phyloP scores from a whole-genome alignment of 345 rosid genomes.

The Eucalyptus shirleyi region DNA sequence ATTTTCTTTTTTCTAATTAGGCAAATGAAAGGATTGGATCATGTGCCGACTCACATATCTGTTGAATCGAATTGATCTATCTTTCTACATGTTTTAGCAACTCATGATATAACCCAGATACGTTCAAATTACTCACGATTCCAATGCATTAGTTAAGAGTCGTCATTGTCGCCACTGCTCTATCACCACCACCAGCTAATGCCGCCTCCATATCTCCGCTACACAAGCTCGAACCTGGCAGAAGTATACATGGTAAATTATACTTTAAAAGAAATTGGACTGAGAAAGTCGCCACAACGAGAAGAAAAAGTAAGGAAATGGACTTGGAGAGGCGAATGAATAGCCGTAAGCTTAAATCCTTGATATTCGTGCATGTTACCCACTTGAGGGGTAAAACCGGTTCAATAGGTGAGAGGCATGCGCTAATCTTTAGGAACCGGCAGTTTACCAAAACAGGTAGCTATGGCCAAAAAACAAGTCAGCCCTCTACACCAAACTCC shows the following conservation, averaged over 20 bases:
- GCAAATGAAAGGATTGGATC: not conserved
- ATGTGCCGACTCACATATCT: not conserved
- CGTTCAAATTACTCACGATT: not conserved
- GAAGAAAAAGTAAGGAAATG: not conserved
- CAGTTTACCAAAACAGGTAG: not conserved
- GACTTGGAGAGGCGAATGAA: not conserved
- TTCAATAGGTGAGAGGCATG: not conserved
- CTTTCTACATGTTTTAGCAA: not conserved
- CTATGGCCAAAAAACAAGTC: not conserved
- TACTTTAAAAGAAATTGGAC: not conserved
- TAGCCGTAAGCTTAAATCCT: not conserved
- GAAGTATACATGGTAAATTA: not conserved
- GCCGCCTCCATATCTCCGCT: not conserved
- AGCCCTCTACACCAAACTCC: not conserved
- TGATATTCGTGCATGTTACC: not conserved
- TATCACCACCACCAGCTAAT: not conserved
- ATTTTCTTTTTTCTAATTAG: rapidly evolving
- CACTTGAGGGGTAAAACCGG: not conserved
- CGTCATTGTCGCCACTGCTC: not conserved
- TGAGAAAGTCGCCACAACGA: not conserved
- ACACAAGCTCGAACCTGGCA: not conserved
- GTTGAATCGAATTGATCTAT: not conserved
- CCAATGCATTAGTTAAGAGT: not conserved
- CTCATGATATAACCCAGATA: not conserved
- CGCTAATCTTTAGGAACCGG: not conserved